Evolutionary conservation across 192 early-diverging fungal species (phyloP).

Genomic region (Backusella tuberculispora): DNA sequence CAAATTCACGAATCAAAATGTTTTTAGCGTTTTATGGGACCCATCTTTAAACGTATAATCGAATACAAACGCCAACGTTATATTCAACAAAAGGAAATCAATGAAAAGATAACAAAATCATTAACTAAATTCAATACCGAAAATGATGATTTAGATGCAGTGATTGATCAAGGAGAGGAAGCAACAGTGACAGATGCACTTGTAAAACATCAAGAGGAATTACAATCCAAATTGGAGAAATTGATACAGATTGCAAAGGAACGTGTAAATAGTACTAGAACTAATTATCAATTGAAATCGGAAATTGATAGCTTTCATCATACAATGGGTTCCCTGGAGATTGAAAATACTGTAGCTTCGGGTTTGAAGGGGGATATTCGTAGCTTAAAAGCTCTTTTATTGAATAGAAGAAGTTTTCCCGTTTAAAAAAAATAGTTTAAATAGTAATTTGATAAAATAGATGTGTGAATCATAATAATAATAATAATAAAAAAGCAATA

Average conservation of each 20-base stretch:
- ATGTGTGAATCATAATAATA: no score
- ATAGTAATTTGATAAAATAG: neutral
- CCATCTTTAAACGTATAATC: constrained; percentile 24
- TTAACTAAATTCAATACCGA: constrained; percentile 3
- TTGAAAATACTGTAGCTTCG: constrained; percentile 27
- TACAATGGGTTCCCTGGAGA: neutral
- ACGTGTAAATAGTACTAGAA: neutral
- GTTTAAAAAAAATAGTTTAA: neutral
- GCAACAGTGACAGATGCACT: neutral
- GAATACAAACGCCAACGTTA: constrained; percentile 25
- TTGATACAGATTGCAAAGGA: neutral
- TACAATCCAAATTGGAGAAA: neutral
- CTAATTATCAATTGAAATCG: neutral
- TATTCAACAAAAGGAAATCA: constrained; percentile 15
- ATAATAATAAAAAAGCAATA: neutral
- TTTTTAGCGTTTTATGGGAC: constrained; percentile 28
- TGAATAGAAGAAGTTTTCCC: constrained; percentile 57
- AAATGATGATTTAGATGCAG: constrained; percentile 19
- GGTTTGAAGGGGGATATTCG: constrained; percentile 54
- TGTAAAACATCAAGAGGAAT: constrained; percentile 12
- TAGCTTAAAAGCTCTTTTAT: constrained; percentile 48
- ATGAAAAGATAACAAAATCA: neutral
- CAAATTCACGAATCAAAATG: no score
- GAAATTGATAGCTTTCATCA: neutral
- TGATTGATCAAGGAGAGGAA: constrained; percentile 21